Evolutionary conservation across 1,284 basidiomycete genomes (phyloP), one percentile per base, ranked within the genome.

Genomic region (Cryptococcus floricola): DNA sequence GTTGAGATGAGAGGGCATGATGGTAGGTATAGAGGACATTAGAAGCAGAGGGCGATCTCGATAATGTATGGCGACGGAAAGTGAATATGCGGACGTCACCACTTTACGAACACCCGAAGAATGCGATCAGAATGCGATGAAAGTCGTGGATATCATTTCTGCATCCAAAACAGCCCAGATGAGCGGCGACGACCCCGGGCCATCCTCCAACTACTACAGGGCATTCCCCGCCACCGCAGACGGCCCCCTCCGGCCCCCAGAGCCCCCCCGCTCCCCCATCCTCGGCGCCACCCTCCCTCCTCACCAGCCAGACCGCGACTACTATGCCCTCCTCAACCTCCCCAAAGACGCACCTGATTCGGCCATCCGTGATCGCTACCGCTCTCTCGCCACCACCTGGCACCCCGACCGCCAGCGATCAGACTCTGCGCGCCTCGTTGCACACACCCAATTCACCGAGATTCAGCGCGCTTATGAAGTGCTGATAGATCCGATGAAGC

Each of bases 321-420:
- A 73, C 8, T 75, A 75, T 52, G 67, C 70, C 18, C 49, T 77
- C 1, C 68, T 77, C 14, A 77, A 77, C 53, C 52, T 77, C 10
- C 58, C 68, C 12, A 60, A 62, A 31, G 61, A 64, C 23, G 74
- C 76, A 3, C 63, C 66, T 9, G 54, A 64, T 8, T 59, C 64
- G 7, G 69, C 73, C 48, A 74, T 77, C 45, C 56, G 69, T 42
- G 74, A 75, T 41, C 49, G 67, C 12, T 77, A 77, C 56, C 65
- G 76, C 28, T 54, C 66, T 9, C 59, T 77, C 0, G 76, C 74
- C 43, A 69, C 79, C 0, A 70, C 77, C 1, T 77, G 79, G 45
- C 81, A 82, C 59, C 81, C 81, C 1, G 81, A 83, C 67, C 79
- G 81, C 55, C 81, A 83, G 57, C 70, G 74, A 64, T 52, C 77